phyloP scores from a whole-genome alignment of 2,329 filamentous ascomycete species.

The Pseudogymnoascus sp. region DNA sequence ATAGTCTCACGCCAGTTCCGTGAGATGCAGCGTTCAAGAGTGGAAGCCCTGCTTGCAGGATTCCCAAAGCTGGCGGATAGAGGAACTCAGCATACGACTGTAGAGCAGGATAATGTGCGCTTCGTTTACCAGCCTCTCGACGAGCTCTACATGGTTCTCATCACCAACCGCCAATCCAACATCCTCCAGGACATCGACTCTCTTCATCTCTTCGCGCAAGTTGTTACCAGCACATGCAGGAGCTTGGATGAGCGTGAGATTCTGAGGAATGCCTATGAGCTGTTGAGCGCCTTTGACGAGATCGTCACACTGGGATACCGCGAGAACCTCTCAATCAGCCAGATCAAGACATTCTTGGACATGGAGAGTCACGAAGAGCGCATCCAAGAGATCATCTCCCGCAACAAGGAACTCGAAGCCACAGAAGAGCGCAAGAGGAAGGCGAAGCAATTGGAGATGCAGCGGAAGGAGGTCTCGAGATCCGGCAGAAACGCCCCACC shows the following conservation, averaged over 20 bases:
- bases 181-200: conserved; percentile 99
- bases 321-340: conserved; percentile 90
- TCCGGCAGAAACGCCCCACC: conserved; percentile 60
- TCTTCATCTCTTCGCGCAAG: conserved; percentile 93
- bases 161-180: conserved; percentile 98
- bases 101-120: conserved; percentile 98
- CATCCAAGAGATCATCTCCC: conserved; percentile 95
- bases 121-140: conserved; percentile 99
- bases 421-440: conserved; percentile 80
- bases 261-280: conserved; percentile 85
- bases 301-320: conserved; percentile 91
- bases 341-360: conserved; percentile 98
- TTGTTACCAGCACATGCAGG: conserved; percentile 94
- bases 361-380: conserved; percentile 99
- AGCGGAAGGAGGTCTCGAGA: conserved; percentile 90
- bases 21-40: conserved; percentile 92
- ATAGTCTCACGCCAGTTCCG: conserved; percentile 96
- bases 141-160: conserved; percentile 98
- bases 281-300: conserved; percentile 95
- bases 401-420: conserved; percentile 97
- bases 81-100: conserved; percentile 93
- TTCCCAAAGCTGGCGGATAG: conserved; percentile 97
- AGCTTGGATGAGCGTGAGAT: conserved; percentile 95
- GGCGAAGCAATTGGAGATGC: conserved; percentile 97
- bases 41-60: conserved; percentile 92